These are phyloP conservation scores for Oryza coarctata DNA, from an alignment of 176 grass and related monocot genomes.

Conservation along the genomic window DNA sequence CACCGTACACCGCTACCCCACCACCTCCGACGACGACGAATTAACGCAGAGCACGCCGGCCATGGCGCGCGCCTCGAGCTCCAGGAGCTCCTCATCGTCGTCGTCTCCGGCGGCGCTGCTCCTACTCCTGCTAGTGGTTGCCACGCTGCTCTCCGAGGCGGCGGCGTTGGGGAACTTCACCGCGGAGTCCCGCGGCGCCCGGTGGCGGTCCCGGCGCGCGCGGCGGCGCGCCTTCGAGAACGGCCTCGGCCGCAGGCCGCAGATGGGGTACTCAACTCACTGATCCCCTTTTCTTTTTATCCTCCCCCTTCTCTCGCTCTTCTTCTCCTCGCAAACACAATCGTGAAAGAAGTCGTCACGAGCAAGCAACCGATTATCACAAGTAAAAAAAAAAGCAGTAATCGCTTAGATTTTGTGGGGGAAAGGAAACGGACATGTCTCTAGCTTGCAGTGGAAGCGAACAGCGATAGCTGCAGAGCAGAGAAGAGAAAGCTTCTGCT, in stretches of 20 bases:
- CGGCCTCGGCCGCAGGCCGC: conserved; percentile 75
- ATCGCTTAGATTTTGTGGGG: background rate
- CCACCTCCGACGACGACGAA: background rate
- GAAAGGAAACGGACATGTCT: conserved; percentile 2
- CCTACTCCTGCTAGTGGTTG: conserved; percentile 23
- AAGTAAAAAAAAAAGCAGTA: no score
- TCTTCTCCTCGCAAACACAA: no score
- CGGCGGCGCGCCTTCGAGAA: conserved; percentile 49
- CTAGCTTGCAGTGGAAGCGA: conserved; percentile 37
- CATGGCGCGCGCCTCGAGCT: conserved; percentile 38
- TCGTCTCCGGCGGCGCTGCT: conserved; percentile 11
- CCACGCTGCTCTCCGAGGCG: background rate
- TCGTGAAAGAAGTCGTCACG: no score
- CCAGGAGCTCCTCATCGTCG: no score
- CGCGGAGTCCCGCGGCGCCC: conserved; percentile 25
- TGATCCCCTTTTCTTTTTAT: background rate
- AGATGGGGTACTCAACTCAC: conserved; percentile 74
- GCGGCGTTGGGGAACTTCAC: conserved; percentile 38
- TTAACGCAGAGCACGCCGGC: background rate
- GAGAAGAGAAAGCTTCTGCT: background rate
- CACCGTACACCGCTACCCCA: background rate
- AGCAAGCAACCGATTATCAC: background rate
- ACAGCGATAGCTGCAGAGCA: no score
- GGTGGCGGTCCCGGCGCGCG: conserved; percentile 3
- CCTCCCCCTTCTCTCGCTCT: no score